Evolutionary conservation across 2,329 filamentous ascomycete genomes (phyloP).

Genomic region (Clonostachys rosea): DNA sequence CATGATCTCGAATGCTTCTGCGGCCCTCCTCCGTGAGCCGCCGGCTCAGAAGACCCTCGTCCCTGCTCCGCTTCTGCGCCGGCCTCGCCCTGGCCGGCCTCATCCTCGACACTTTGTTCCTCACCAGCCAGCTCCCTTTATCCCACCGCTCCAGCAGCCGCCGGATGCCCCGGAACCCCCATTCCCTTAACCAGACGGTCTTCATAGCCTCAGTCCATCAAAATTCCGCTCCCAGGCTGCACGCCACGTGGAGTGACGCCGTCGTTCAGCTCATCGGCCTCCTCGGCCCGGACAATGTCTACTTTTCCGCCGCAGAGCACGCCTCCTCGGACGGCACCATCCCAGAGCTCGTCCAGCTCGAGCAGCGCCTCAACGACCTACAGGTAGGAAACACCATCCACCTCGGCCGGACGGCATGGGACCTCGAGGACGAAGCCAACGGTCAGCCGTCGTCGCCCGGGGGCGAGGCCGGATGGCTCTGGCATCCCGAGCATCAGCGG

Average conservation of each 20-base stretch:
- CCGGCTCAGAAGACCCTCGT: constrained; percentile 1
- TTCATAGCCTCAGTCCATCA: constrained; percentile 66
- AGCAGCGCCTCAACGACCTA: constrained; percentile 52
- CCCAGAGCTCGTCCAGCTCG: constrained; percentile 51
- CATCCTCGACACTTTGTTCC: constrained; percentile 1
- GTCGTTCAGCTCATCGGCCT: constrained; percentile 50
- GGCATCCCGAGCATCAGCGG: constrained; percentile 33
- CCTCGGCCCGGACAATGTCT: constrained; percentile 61
- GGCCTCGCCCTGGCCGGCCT: constrained; percentile 2
- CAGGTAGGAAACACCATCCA: constrained; percentile 65
- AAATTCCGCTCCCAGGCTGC: constrained; percentile 60
- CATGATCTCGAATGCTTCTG: not conserved
- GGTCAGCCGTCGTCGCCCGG: not conserved
- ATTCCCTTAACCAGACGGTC: constrained; percentile 30
- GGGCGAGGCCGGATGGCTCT: not conserved
- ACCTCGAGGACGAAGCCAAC: constrained; percentile 12
- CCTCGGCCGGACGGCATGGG: constrained; percentile 57
- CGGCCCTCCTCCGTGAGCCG: not conserved
- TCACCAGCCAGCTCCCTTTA: not conserved
- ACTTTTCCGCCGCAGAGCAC: constrained; percentile 63
- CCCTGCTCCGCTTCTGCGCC: not conserved
- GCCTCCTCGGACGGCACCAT: constrained; percentile 70
- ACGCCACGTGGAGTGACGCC: constrained; percentile 57
- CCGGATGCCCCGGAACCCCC: not conserved
- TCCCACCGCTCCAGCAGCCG: not conserved